phyloP scores from a whole-genome alignment of 768 basidiomycete genomes.

The Termitomyces sp. region DNA sequence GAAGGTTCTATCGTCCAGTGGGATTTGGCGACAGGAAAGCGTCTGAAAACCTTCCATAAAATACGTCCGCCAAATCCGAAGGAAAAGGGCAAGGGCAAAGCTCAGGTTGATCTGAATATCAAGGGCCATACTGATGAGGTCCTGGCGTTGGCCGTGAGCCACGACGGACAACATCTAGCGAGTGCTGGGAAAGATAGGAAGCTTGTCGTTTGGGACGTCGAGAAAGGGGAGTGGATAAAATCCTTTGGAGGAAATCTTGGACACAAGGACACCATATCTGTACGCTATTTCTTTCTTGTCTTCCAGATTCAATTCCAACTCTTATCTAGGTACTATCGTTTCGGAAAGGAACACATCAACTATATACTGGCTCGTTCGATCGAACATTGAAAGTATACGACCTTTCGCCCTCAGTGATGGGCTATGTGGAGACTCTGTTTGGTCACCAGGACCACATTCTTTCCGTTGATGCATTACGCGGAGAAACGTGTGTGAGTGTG shows the following conservation, averaged over 20 bases:
- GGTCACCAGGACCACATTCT: slow-evolving; percentile 92
- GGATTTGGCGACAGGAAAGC: slow-evolving; percentile 65
- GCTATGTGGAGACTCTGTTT: slow-evolving; percentile 93
- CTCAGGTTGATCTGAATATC: slow-evolving; percentile 31
- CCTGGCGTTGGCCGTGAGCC: slow-evolving; percentile 75
- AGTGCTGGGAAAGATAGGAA: slow-evolving; percentile 83
- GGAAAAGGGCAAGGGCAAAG: slow-evolving; percentile 50
- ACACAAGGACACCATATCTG: slow-evolving; percentile 39
- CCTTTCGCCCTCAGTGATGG: slow-evolving; percentile 63
- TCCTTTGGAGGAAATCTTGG: slow-evolving; percentile 79
- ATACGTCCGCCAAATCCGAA: slow-evolving; percentile 35
- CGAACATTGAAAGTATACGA: slow-evolving; percentile 90
- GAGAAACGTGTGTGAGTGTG: slow-evolving; percentile 80
- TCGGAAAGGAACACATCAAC: slow-evolving; percentile 67
- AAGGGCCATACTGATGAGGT: slow-evolving; percentile 88
- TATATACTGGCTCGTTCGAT: slow-evolving; percentile 79
- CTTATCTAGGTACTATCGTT: slow-evolving; percentile 58
- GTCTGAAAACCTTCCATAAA: slow-evolving; percentile 57
- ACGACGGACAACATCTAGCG: slow-evolving; percentile 80
- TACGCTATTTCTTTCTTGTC: slow-evolving; percentile 12
- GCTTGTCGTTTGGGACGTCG: slow-evolving; percentile 83
- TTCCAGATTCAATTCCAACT: neutral
- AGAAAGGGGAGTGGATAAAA: slow-evolving; percentile 71
- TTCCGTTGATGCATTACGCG: slow-evolving; percentile 72
- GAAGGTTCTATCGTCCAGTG: slow-evolving; percentile 88